Conservation (phyloP, 139 green algal species). For the Micractinium sp. region DNA sequence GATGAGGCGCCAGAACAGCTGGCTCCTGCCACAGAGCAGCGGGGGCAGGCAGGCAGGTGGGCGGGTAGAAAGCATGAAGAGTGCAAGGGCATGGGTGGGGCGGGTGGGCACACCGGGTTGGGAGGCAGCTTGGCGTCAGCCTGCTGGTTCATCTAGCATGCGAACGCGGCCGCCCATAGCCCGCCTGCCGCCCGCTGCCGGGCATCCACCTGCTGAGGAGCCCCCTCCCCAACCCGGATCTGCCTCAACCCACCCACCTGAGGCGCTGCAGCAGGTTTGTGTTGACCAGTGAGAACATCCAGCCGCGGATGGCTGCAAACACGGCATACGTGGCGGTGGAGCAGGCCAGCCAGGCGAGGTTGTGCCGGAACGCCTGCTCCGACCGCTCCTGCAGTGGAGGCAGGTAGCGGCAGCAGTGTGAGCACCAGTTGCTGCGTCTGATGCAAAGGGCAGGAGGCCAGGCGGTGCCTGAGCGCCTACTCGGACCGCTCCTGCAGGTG, state of each 20-base stretch:
- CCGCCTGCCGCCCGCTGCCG: no score
- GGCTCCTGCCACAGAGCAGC: constrained; percentile 37
- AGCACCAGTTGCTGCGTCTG: background rate
- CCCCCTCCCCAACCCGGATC: no score
- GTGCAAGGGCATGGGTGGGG: no score
- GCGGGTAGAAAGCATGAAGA: background rate
- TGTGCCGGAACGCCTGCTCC: constrained; percentile 44
- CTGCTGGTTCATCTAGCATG: background rate
- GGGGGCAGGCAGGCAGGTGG: background rate
- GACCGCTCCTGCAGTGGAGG: constrained; percentile 20
- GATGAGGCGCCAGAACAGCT: constrained; percentile 64
- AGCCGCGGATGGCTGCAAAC: constrained; percentile 70
- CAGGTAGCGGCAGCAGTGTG: no score
- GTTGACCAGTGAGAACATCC: constrained; percentile 78
- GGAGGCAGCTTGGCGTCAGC: background rate
- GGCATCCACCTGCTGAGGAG: no score
- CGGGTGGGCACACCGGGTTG: background rate
- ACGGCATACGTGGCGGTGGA: constrained; percentile 63
- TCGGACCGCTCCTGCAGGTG: background rate
- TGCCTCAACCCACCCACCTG: constrained; percentile 39
- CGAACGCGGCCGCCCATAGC: no score
- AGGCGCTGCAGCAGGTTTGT: constrained; percentile 75
- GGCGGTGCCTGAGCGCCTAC: background rate
- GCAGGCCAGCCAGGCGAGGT: constrained; percentile 51
- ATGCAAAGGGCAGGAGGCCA: background rate